Percentiles rank a stretch among this genome's conserved stretches.
phyloP scores from a whole-genome alignment of 257 asterid genomes.

The Solanum neorickii region DNA sequence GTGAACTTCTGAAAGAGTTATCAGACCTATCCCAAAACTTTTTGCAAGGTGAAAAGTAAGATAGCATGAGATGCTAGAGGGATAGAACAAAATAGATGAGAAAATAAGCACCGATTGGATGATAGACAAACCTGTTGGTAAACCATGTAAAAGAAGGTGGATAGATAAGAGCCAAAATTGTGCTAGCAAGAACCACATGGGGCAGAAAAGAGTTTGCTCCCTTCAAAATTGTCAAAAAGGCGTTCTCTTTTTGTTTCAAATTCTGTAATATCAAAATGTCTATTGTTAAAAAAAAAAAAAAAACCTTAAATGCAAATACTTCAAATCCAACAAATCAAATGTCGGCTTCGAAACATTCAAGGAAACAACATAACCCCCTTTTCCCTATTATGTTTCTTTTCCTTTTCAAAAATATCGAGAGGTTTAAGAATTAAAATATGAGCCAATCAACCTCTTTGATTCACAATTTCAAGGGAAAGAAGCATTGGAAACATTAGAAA shows the following conservation, averaged over 20 bases:
- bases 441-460: not conserved
- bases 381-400: not conserved
- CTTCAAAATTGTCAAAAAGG: slow-evolving; percentile 40
- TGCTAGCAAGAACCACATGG: slow-evolving; percentile 86
- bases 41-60: not conserved
- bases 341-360: not conserved
- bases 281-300: not conserved
- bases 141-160: slow-evolving; percentile 98
- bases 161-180: slow-evolving; percentile 76
- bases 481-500: not conserved
- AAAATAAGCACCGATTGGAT: not conserved
- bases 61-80: not conserved
- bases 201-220: slow-evolving; percentile 80
- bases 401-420: not conserved
- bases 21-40: not conserved
- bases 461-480: not conserved
- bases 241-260: slow-evolving; percentile 14
- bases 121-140: slow-evolving; percentile 62
- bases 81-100: not conserved
- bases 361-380: not conserved
- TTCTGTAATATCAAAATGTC: slow-evolving; percentile 14
- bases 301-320: not conserved
- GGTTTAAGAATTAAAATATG: not conserved
- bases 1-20: not conserved
- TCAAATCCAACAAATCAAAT: not conserved